Percentiles rank a stretch among this genome's conserved stretches.
Conservation (phyloP, 1,284 basidiomycete genomes). For the Thecaphora thlaspeos region DNA sequence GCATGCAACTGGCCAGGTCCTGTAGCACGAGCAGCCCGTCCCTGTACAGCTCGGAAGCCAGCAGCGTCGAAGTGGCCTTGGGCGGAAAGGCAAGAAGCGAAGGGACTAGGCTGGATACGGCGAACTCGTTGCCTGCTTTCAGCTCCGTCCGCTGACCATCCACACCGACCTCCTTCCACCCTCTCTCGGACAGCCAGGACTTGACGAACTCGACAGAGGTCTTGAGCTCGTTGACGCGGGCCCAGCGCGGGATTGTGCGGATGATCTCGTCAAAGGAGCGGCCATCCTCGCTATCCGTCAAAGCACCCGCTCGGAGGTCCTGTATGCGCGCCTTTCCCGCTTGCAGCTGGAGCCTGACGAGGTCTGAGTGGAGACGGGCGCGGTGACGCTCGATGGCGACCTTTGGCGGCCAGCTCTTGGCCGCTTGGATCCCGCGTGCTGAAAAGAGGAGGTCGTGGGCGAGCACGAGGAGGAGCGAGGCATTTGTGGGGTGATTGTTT, state of each 20-base stretch:
- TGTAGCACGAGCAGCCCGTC: conserved; percentile 85
- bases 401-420: conserved; percentile 47
- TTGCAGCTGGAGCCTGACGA: conserved; percentile 75
- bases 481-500: not conserved
- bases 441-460: conserved; percentile 50
- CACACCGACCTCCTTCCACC: conserved; percentile 32
- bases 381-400: conserved; percentile 67
- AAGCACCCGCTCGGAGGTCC: conserved; percentile 44
- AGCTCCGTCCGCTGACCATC: conserved; percentile 10
- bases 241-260: conserved; percentile 49
- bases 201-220: conserved; percentile 60
- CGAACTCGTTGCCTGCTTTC: conserved; percentile 53
- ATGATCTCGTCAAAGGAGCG: conserved; percentile 22
- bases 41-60: conserved; percentile 62
- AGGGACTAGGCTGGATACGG: conserved; percentile 66
- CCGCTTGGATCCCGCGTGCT: conserved; percentile 42
- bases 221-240: conserved; percentile 43
- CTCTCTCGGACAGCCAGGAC: conserved; percentile 64
- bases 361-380: conserved; percentile 79
- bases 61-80: conserved; percentile 38
- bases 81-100: conserved; percentile 77
- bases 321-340: conserved; percentile 29
- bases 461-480: conserved; percentile 45
- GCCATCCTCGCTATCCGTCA: conserved; percentile 4
- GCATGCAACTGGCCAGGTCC: conserved; percentile 97